A percentile compares a stretch with the other conserved stretches of the same genome.
Conservation (phyloP, 805 yeast genomes). For the Wickerhamiella domercqiae region DNA sequence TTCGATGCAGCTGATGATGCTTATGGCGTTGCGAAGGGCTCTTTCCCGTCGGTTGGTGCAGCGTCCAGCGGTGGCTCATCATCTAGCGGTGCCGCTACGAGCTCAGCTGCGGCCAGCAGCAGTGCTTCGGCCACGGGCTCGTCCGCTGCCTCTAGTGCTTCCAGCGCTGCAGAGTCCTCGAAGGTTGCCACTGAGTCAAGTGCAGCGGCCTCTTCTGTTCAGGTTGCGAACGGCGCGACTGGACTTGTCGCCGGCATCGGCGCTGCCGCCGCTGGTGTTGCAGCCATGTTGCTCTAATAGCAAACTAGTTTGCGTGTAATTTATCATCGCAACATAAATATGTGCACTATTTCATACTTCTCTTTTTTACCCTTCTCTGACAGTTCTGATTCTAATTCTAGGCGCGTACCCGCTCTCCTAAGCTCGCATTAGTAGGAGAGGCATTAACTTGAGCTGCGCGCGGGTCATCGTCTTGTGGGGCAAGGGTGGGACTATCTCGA, state of each 20-base stretch:
- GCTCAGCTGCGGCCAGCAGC: slow-evolving; percentile 8
- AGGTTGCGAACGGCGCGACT: slow-evolving; percentile 3
- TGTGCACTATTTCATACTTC: no score
- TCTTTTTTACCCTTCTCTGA: no score
- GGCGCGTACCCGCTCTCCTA: neutral
- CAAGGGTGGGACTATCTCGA: no score
- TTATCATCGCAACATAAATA: neutral
- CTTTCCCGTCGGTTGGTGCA: slow-evolving; percentile 8
- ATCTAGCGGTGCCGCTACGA: slow-evolving; percentile 5
- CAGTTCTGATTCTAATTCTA: neutral
- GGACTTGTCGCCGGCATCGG: slow-evolving; percentile 11
- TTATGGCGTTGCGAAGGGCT: slow-evolving; percentile 10
- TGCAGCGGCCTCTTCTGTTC: slow-evolving; percentile 5
- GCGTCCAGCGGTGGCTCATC: slow-evolving; percentile 10
- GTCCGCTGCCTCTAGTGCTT: slow-evolving; percentile 6
- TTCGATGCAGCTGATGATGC: slow-evolving; percentile 12
- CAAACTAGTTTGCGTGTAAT: neutral
- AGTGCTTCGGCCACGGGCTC: slow-evolving; percentile 4
- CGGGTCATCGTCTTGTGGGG: no score
- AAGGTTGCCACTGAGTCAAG: slow-evolving; percentile 3
- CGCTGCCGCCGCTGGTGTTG: slow-evolving; percentile 17
- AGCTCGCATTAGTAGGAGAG: neutral
- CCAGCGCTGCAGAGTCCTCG: slow-evolving; percentile 6
- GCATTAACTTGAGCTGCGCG: neutral
- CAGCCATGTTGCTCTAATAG: slow-evolving; percentile 16